Evolutionary conservation across 2,329 filamentous ascomycete species (phyloP).

Genomic region (Penicillium sp.): DNA sequence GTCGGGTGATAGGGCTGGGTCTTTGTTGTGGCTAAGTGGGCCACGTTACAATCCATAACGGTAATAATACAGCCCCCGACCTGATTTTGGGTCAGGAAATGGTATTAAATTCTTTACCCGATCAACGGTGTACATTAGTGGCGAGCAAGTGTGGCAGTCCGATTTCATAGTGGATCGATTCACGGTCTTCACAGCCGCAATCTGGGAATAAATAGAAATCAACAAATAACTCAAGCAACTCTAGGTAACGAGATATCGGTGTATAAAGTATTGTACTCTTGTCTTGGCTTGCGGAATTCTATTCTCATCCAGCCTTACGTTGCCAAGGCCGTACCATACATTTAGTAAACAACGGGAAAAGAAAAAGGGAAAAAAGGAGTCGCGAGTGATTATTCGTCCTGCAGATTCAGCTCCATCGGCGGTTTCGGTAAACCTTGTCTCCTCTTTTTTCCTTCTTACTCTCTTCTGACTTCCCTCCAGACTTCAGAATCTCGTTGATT

Average conservation of each 20-base stretch:
- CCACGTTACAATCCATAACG: background rate
- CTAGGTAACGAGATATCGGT: background rate
- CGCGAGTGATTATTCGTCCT: background rate
- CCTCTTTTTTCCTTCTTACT: slow-evolving; percentile 11
- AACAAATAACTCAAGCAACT: background rate
- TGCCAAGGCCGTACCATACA: background rate
- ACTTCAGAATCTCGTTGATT: background rate
- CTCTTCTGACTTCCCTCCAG: background rate
- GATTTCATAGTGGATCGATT: background rate
- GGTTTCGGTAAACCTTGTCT: slow-evolving; percentile 13
- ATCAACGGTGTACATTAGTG: background rate
- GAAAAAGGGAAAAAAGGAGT: background rate
- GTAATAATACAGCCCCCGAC: background rate
- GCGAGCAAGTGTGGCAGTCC: background rate
- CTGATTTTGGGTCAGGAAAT: background rate
- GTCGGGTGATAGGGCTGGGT: slow-evolving; percentile 17
- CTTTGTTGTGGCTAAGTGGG: slow-evolving; percentile 10
- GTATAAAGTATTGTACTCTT: background rate
- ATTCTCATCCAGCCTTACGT: background rate
- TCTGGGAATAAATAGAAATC: background rate
- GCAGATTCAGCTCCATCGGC: slow-evolving; percentile 2
- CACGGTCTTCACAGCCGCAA: background rate
- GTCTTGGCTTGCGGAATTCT: background rate
- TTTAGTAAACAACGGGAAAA: background rate
- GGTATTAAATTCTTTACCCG: background rate